Evolutionary conservation across 306 rosid species (phyloP), one percentile per base, ranked within the genome.

Genomic region (Prunus mongolica): DNA sequence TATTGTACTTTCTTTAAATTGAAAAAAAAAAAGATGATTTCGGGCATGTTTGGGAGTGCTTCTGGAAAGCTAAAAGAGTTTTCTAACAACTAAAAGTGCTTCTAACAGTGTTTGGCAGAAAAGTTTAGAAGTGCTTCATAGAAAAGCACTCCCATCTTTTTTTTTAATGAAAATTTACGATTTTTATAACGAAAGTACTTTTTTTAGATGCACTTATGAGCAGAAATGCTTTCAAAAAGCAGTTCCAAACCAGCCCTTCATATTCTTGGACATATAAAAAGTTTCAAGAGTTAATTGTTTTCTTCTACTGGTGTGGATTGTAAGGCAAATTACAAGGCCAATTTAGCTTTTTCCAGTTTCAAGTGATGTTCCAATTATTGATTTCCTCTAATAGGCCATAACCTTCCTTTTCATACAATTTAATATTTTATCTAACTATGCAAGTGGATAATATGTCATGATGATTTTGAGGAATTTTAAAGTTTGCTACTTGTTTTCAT

Each of bases 201-300:
- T 32, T 28, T 3, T 28, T 32, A 32, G 6, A 32, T 5, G 0
- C 38, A 1, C 38, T 34, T 34, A 34, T 34, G 7, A 34, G 38
- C 6, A 34, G 1, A 34, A 34, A 0, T 34, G 5, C 8, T 5
- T 34, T 0, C 8, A 1, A 34, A 0, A 5, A 34, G 1, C 1
- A 34, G 8, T 34, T 1, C 2, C 38, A 34, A 34, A 34, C 1
- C 0, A 34, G 8, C 38, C 38, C 38, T 34, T 34, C 38, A 34
- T 34, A 0, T 5, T 34, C 15, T 10, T 20, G 14, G 10, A 3
- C 0, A 20, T n/a, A n/a, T n/a, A 27, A 55, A 55, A 55, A 22
- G 12, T 10, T 56, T 56, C 62, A 56, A 56, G 28, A 25, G 24
- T 8, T n/a, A 1, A 9, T 56, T 56, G 62, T 56, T 56, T 56